Conservation (phyloP, 2,329 filamentous ascomycete species). For the Fusarium equiseti region DNA sequence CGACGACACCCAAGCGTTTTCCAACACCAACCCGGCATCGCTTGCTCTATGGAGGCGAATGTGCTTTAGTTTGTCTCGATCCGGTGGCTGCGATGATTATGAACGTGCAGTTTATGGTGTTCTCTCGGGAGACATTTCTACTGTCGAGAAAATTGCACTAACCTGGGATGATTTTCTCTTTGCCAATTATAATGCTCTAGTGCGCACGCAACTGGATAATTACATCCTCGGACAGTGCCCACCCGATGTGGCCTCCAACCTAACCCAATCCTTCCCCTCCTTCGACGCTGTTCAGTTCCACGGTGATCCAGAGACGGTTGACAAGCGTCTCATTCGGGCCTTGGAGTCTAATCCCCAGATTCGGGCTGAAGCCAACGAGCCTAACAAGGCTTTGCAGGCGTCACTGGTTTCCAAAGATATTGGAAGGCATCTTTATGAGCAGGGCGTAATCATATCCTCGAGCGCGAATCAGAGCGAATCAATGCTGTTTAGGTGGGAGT, state of each 20-base stretch:
- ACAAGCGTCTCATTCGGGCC: conserved; percentile 69
- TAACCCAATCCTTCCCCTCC: conserved; percentile 69
- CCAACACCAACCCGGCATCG: conserved; percentile 57
- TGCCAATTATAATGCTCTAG: conserved; percentile 85
- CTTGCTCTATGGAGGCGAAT: conserved; percentile 80
- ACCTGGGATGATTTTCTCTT: conserved; percentile 91
- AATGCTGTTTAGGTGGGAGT: conserved; percentile 44
- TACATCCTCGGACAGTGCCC: conserved; percentile 72
- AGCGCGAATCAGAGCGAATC: conserved; percentile 44
- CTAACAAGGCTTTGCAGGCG: conserved; percentile 81
- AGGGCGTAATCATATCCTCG: conserved; percentile 60
- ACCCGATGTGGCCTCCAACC: conserved; percentile 63
- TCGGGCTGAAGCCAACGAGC: conserved; percentile 69
- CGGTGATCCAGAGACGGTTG: conserved; percentile 65
- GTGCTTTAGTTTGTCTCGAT: conserved; percentile 78
- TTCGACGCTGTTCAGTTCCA: conserved; percentile 75
- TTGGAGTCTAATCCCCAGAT: conserved; percentile 70
- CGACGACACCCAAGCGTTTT: conserved; percentile 57
- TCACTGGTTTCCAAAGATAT: conserved; percentile 76
- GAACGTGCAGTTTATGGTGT: conserved; percentile 92
- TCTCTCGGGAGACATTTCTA: conserved; percentile 84
- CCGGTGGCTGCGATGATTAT: conserved; percentile 77
- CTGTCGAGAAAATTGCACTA: conserved; percentile 80
- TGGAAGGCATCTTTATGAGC: conserved; percentile 68
- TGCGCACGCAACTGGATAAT: conserved; percentile 82